Evolutionary conservation across 352 stramenopile genomes (phyloP).

Genomic region (Phytophthora palmivora): DNA sequence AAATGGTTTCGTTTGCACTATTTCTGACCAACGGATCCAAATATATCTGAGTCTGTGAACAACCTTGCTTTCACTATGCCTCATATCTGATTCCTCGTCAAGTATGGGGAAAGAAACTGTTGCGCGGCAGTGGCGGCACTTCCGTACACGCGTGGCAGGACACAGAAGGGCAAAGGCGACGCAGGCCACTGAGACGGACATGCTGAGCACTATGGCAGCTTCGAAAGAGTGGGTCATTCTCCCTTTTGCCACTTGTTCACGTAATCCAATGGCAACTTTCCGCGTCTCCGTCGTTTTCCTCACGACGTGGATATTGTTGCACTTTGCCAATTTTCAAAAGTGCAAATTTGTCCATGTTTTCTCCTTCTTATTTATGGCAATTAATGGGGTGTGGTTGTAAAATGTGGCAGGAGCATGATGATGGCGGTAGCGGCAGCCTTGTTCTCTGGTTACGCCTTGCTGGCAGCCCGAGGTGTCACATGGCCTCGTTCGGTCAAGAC

Average conservation of each 20-base stretch:
- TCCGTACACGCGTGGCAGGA: conserved; percentile 3
- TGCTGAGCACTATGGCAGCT: conserved; percentile 25
- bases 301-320: conserved; percentile 17
- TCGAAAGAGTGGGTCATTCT: conserved; percentile 35
- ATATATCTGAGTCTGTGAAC: conserved; percentile 11
- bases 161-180: conserved; percentile 7
- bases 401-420: conserved; percentile 27
- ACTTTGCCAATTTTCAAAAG: conserved; percentile 22
- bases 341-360: neutral
- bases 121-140: neutral
- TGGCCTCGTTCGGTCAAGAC: conserved; percentile 12
- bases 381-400: neutral
- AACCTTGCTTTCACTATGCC: conserved; percentile 23
- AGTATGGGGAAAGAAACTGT: conserved; percentile 9
- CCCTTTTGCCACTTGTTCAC: conserved; percentile 5
- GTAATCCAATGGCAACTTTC: conserved; percentile 17
- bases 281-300: conserved; percentile 6
- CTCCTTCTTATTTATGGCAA: neutral
- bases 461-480: conserved; percentile 30
- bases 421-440: conserved; percentile 34
- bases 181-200: conserved; percentile 3
- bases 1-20: conserved; percentile 11
- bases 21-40: conserved; percentile 22
- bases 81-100: conserved; percentile 12
- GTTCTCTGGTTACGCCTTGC: conserved; percentile 40